Base-by-base conservation (phyloP, 441 rosid genomes). In the Bocquillonia castaneifolia region DNA sequence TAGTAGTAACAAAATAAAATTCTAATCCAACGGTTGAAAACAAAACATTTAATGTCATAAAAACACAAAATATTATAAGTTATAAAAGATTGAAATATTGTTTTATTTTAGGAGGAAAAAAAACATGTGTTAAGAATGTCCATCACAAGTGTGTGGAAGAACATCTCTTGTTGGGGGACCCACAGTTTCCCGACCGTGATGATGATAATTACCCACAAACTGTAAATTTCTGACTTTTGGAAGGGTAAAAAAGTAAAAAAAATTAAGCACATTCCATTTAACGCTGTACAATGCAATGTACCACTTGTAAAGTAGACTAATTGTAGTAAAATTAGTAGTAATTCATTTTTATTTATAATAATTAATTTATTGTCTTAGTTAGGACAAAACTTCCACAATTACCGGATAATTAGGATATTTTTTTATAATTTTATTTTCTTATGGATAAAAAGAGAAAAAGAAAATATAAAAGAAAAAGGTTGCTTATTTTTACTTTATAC, bases 41-140 rank as follows among this genome's bases (percentile, higher is more conserved):
- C n/a, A n/a, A n/a, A n/a, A n/a, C n/a, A n/a, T n/a, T n/a, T n/a
- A n/a, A n/a, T n/a, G n/a, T n/a, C n/a, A n/a, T n/a, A n/a, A n/a
- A n/a, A n/a, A n/a, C n/a, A n/a, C n/a, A n/a, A n/a, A n/a, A n/a
- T n/a, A n/a, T n/a, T n/a, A n/a, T n/a, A n/a, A n/a, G n/a, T n/a
- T n/a, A n/a, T n/a, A n/a, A n/a, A n/a, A n/a, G n/a, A n/a, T n/a
- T n/a, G n/a, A n/a, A n/a, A n/a, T n/a, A n/a, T n/a, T n/a, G n/a
- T n/a, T n/a, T n/a, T n/a, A n/a, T n/a, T n/a, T n/a, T 36, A 36
- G 10, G 10, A 36, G 10, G 15, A 42, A 5, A 5, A 20, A 18
- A 73, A 77, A 69, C 82, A 64, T 69, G 86, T 66, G 78, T 67
- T 71, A 40, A 82, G 85, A 83, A 84, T 81, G 79, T 75, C 79